phyloP scores from a whole-genome alignment of 768 basidiomycete species.

The Lentinula edodes region DNA sequence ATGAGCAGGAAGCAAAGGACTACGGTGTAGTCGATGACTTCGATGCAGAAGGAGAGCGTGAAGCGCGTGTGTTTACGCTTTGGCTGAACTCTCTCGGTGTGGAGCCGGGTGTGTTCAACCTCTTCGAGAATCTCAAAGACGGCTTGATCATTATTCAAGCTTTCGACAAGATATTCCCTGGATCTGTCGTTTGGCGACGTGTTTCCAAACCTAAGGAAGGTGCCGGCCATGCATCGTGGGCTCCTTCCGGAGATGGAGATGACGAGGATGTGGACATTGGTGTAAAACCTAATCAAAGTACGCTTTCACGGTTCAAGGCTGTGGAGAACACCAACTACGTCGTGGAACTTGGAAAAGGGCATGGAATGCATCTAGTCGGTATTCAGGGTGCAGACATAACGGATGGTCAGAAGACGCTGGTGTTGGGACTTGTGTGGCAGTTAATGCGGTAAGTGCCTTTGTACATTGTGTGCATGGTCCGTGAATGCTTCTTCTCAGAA shows the following conservation, averaged over 20 bases:
- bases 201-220: slow-evolving; percentile 91
- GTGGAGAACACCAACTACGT: slow-evolving; percentile 98
- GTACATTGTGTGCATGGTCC: neutral
- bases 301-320: slow-evolving; percentile 91
- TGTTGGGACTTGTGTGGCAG: slow-evolving; percentile 97
- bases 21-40: slow-evolving; percentile 93
- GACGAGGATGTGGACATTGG: slow-evolving; percentile 79
- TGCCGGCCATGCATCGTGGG: slow-evolving; percentile 33
- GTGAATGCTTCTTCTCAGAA: slow-evolving; percentile 27
- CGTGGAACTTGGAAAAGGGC: slow-evolving; percentile 89
- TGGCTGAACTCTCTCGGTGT: slow-evolving; percentile 98
- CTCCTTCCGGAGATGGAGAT: slow-evolving; percentile 33
- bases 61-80: slow-evolving; percentile 95
- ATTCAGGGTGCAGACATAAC: slow-evolving; percentile 98
- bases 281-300: slow-evolving; percentile 77
- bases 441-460: slow-evolving; percentile 69
- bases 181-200: slow-evolving; percentile 89
- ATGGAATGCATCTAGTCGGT: slow-evolving; percentile 92
- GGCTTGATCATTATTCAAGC: slow-evolving; percentile 90
- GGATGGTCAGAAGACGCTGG: slow-evolving; percentile 87
- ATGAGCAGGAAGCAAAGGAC: slow-evolving; percentile 89
- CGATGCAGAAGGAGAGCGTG: slow-evolving; percentile 97
- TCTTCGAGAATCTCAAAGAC: slow-evolving; percentile 95
- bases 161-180: slow-evolving; percentile 92
- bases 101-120: slow-evolving; percentile 92